phyloP scores from a whole-genome alignment of 2,329 filamentous ascomycete genomes.

The Acrocalymma vagum region DNA sequence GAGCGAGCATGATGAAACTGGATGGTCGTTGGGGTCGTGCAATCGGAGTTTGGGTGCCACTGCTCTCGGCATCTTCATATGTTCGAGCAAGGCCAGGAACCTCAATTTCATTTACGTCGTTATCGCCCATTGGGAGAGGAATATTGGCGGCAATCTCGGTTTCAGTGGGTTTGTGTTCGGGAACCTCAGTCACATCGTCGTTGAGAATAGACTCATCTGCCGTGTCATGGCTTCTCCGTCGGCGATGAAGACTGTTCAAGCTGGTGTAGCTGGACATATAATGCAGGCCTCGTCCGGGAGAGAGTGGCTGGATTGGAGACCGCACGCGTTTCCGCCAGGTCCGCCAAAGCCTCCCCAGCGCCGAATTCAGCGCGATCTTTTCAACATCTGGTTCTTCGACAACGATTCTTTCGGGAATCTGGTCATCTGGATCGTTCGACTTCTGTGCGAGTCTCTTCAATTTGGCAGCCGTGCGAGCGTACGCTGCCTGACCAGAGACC shows the following conservation, averaged over 20 bases:
- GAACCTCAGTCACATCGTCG: constrained; percentile 31
- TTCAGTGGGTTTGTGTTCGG: constrained; percentile 55
- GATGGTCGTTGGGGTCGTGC: constrained; percentile 32
- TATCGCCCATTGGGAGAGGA: constrained; percentile 72
- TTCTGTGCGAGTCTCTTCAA: constrained; percentile 44
- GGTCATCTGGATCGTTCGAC: constrained; percentile 61
- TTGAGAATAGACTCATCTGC: constrained; percentile 29
- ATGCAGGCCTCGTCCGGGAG: constrained; percentile 33
- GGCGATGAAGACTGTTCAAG: constrained; percentile 38
- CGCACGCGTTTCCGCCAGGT: constrained; percentile 91
- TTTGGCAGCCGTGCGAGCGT: constrained; percentile 63
- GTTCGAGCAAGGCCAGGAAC: constrained; percentile 75
- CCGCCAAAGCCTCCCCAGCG: constrained; percentile 88
- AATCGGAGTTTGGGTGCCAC: constrained; percentile 34
- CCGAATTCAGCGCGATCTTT: constrained; percentile 87
- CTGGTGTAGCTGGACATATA: constrained; percentile 38
- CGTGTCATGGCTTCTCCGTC: constrained; percentile 38
- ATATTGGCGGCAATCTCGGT: constrained; percentile 64
- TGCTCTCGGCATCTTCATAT: constrained; percentile 60
- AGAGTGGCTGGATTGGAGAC: constrained; percentile 33
- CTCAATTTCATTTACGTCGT: constrained; percentile 83
- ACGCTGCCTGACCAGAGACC: constrained; percentile 86
- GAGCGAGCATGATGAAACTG: constrained; percentile 39
- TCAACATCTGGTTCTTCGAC: constrained; percentile 94
- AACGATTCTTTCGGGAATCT: constrained; percentile 71